These are phyloP conservation scores for Astrephomene gubernaculifera DNA, from an alignment of 139 green algal species.

Conservation along the genomic window DNA sequence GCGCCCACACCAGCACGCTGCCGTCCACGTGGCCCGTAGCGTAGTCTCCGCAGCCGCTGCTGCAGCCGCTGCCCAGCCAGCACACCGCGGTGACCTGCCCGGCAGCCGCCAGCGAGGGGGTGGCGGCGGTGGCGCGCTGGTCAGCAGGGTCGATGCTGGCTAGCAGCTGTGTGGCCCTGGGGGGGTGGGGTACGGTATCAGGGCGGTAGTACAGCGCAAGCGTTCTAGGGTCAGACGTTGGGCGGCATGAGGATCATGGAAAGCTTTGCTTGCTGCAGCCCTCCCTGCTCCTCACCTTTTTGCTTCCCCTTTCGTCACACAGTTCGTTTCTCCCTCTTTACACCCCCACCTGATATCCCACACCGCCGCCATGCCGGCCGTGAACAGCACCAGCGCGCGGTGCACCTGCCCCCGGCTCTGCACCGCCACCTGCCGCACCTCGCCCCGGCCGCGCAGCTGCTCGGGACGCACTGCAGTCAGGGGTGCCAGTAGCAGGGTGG, in stretches of 20 bases:
- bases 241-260: too few species aligned
- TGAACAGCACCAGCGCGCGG: slow-evolving; percentile 49
- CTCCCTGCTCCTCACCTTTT: too few species aligned
- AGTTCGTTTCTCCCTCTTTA: too few species aligned
- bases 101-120: slow-evolving; percentile 13
- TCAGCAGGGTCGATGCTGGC: slow-evolving; percentile 10
- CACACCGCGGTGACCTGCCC: slow-evolving; percentile 59
- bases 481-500: too few species aligned
- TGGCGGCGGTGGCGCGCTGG: neutral
- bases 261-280: too few species aligned
- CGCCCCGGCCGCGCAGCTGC: slow-evolving; percentile 33
- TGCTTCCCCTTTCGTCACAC: too few species aligned
- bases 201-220: too few species aligned
- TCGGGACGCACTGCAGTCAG: slow-evolving; percentile 45
- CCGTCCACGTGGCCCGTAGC: slow-evolving; percentile 76
- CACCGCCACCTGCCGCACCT: slow-evolving; percentile 49
- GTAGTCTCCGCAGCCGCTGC: slow-evolving; percentile 66
- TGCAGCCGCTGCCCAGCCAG: slow-evolving; percentile 51
- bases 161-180: slow-evolving; percentile 42
- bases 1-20: slow-evolving; percentile 66
- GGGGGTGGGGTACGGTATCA: too few species aligned
- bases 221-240: too few species aligned
- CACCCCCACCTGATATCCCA: slow-evolving; percentile 62
- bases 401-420: slow-evolving; percentile 39
- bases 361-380: slow-evolving; percentile 34